These are phyloP conservation scores for Botrytis byssoidea DNA, from an alignment of 2,329 filamentous ascomycete species.

Conservation along the genomic window DNA sequence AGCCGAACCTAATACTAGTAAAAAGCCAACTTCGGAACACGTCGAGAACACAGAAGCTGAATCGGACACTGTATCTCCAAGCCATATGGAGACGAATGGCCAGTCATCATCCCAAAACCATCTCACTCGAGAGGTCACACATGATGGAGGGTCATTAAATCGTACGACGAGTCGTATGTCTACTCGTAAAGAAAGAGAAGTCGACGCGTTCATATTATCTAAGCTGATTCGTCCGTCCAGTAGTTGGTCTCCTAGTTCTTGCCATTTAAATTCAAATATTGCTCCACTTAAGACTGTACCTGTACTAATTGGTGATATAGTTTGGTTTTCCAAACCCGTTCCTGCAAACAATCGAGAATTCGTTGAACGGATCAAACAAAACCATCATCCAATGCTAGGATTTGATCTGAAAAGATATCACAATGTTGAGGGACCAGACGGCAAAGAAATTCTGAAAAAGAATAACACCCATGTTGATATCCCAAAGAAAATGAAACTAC, in stretches of 20 bases:
- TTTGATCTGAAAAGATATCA: constrained; percentile 91
- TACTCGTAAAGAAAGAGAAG: constrained; percentile 49
- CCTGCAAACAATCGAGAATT: constrained; percentile 73
- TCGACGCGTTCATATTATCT: constrained; percentile 78
- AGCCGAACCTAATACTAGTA: constrained; percentile 12
- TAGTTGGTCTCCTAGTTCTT: constrained; percentile 60
- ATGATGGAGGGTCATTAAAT: constrained; percentile 38
- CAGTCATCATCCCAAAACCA: neutral
- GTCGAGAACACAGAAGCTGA: constrained; percentile 31
- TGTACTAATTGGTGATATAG: constrained; percentile 48
- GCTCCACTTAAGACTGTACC: constrained; percentile 16
- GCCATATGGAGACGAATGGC: constrained; percentile 1
- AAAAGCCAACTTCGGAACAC: constrained; percentile 29
- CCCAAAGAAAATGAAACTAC: constrained; percentile 76
- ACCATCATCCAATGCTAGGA: constrained; percentile 79
- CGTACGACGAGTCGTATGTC: constrained; percentile 37
- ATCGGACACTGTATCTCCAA: constrained; percentile 30
- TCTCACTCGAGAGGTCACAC: constrained; percentile 17
- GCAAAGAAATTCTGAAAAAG: constrained; percentile 57
- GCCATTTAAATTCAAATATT: constrained; percentile 26
- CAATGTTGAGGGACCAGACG: constrained; percentile 58
- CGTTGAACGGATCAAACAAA: constrained; percentile 75
- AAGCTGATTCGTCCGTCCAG: constrained; percentile 78
- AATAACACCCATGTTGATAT: constrained; percentile 88
- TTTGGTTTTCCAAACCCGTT: constrained; percentile 77